Percentiles rank a stretch among this genome's conserved stretches.
Evolutionary conservation across 345 rosid genomes (phyloP).

Genomic region (Psidium guajava): DNA sequence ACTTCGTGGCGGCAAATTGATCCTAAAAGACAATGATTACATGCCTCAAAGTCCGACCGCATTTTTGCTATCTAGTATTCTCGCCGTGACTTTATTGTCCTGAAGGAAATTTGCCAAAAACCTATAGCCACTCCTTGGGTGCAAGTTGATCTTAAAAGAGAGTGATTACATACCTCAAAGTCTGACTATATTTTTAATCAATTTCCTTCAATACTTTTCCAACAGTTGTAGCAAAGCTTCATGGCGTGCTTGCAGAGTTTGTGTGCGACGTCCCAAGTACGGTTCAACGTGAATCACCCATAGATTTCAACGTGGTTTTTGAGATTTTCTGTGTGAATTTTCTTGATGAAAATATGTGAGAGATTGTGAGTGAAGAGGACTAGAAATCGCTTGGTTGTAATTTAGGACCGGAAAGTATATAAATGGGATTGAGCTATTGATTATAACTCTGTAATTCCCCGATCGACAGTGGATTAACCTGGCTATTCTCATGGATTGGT

Average conservation of each 20-base stretch:
- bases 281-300: neutral
- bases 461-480: neutral
- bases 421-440: neutral
- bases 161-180: too few relatives aligned
- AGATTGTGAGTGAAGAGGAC: neutral
- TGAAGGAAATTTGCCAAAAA: too few relatives aligned
- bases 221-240: neutral
- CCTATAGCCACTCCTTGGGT: too few relatives aligned
- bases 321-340: neutral
- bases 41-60: too few relatives aligned
- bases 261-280: neutral
- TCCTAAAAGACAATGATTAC: too few relatives aligned
- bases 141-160: too few relatives aligned
- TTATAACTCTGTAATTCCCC: neutral
- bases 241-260: neutral
- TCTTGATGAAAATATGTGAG: neutral
- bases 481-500: too few relatives aligned
- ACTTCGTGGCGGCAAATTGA: too few relatives aligned
- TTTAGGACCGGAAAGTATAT: neutral
- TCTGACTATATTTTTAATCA: too few relatives aligned
- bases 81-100: too few relatives aligned
- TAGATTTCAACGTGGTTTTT: neutral
- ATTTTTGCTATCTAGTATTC: too few relatives aligned
- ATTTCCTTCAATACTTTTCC: neutral
- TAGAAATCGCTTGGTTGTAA: neutral